Conservation (phyloP, 805 yeast genomes). For the Cyberlindnera amylophila region DNA sequence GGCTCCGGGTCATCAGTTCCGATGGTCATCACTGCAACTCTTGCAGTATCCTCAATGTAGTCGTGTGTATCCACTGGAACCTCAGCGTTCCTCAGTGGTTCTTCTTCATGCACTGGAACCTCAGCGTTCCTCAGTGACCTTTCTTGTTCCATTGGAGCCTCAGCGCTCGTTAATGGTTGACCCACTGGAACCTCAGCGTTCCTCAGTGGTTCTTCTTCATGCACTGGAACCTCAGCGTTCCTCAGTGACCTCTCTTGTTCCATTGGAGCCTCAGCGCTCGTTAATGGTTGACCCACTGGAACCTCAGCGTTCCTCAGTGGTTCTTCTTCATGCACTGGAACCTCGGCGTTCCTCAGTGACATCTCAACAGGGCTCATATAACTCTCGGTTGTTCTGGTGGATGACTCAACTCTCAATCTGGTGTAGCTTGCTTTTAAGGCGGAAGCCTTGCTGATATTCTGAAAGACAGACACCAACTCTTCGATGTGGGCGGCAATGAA, state of each 20-base stretch:
- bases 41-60: neutral
- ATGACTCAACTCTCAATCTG: neutral
- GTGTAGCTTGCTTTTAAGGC: neutral
- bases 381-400: neutral
- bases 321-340: neutral
- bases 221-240: too few relatives aligned
- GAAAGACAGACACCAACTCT: neutral
- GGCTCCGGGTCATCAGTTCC: too few relatives aligned
- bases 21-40: neutral
- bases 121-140: neutral
- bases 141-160: neutral
- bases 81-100: too few relatives aligned
- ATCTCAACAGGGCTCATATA: neutral
- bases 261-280: neutral
- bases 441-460: too few relatives aligned
- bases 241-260: too few relatives aligned
- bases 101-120: neutral
- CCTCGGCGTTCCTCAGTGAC: neutral
- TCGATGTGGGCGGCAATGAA: neutral
- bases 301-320: neutral
- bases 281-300: neutral
- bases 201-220: neutral
- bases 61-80: neutral
- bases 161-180: neutral
- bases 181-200: neutral